These are phyloP conservation scores for Phytophthora boehmeriae DNA, from an alignment of 352 stramenopile genomes.

Conservation along the genomic window DNA sequence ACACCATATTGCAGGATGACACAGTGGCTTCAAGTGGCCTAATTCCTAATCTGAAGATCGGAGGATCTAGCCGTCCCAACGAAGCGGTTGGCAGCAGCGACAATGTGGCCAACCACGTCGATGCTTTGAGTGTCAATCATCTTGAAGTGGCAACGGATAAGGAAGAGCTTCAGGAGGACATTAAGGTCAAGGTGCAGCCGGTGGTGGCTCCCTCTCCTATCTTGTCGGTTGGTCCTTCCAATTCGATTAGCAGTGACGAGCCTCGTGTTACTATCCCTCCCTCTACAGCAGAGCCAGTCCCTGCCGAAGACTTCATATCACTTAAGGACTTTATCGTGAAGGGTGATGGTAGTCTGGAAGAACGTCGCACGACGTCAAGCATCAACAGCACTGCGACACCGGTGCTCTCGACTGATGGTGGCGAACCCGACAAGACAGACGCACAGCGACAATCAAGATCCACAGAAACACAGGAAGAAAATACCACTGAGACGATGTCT, in stretches of 20 bases:
- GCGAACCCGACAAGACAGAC: conserved; percentile 17
- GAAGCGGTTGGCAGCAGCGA: neutral
- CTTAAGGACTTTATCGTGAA: conserved; percentile 58
- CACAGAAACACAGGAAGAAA: conserved; percentile 12
- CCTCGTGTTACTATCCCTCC: neutral
- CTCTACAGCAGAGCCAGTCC: conserved; percentile 2
- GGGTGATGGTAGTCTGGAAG: conserved; percentile 35
- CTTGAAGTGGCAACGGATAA: conserved; percentile 1
- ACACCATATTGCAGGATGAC: conserved; percentile 42
- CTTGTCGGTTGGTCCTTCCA: conserved; percentile 19
- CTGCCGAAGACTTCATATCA: conserved; percentile 50
- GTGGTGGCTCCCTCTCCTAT: conserved; percentile 16
- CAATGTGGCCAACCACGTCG: neutral
- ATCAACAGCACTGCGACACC: conserved; percentile 33
- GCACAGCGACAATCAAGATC: conserved; percentile 9
- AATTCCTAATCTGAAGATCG: conserved; percentile 11
- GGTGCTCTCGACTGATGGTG: conserved; percentile 22
- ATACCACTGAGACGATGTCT: conserved; percentile 2
- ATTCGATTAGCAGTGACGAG: conserved; percentile 19
- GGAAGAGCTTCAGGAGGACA: conserved; percentile 36
- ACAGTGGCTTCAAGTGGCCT: conserved; percentile 20
- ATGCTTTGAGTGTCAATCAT: neutral
- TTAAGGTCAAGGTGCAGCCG: conserved; percentile 22
- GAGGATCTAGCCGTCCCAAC: neutral
- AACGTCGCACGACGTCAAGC: conserved; percentile 27